A percentile compares a stretch with the other conserved stretches of the same genome.
Evolutionary conservation across 2,329 filamentous ascomycete genomes (phyloP).

Genomic region (Colletotrichum filicis): DNA sequence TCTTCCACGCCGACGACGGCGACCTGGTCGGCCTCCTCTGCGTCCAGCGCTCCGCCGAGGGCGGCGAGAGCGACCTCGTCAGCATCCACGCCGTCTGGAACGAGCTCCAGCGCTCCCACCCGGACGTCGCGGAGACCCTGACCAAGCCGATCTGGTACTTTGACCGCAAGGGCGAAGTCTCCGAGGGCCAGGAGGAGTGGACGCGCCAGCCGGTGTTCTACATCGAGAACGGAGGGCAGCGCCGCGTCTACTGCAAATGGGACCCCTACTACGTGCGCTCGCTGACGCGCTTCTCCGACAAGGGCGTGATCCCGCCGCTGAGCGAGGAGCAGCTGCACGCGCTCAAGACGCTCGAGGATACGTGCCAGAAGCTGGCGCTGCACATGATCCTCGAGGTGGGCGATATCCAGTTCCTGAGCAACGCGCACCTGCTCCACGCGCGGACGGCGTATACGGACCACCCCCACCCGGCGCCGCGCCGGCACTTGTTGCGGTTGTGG

Average conservation of each 20-base stretch:
- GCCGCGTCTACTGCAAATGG: slow-evolving; percentile 84
- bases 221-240: slow-evolving; percentile 74
- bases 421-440: slow-evolving; percentile 83
- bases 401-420: slow-evolving; percentile 85
- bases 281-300: slow-evolving; percentile 77
- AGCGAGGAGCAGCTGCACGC: slow-evolving; percentile 77
- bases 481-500: slow-evolving; percentile 88
- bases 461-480: slow-evolving; percentile 73
- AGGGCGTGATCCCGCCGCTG: slow-evolving; percentile 78
- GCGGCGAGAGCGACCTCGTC: slow-evolving; percentile 86
- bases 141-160: slow-evolving; percentile 90
- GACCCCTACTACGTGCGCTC: slow-evolving; percentile 90
- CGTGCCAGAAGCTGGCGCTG: slow-evolving; percentile 76
- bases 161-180: slow-evolving; percentile 88
- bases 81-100: slow-evolving; percentile 87
- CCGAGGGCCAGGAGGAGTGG: slow-evolving; percentile 78
- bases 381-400: slow-evolving; percentile 88
- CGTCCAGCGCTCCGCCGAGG: slow-evolving; percentile 80
- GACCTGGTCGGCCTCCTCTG: slow-evolving; percentile 89
- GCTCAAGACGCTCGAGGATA: slow-evolving; percentile 77
- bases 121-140: slow-evolving; percentile 81
- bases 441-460: slow-evolving; percentile 79
- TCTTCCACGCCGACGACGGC: slow-evolving; percentile 85
- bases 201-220: slow-evolving; percentile 80
- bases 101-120: slow-evolving; percentile 76